Evolutionary conservation across 345 rosid species (phyloP), one percentile per base, ranked within the genome.

Genomic region (Iberis pinnata): DNA sequence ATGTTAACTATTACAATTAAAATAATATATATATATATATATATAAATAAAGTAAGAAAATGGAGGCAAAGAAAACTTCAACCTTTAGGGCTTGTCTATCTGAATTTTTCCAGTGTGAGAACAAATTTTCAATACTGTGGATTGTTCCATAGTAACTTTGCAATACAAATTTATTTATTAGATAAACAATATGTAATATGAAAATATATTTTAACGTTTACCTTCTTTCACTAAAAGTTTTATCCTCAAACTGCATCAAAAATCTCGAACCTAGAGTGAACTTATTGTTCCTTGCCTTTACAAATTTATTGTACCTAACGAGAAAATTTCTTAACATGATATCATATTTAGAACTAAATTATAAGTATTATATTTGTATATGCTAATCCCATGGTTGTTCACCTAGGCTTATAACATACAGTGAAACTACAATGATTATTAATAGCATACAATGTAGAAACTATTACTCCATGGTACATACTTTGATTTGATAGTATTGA

Each of bases 161-260:
- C 22, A 18, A 9, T 41, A 41, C 8, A n/a, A n/a, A n/a, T n/a
- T n/a, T n/a, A n/a, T n/a, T n/a, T n/a, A n/a, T n/a, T n/a, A n/a
- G n/a, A n/a, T n/a, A n/a, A n/a, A n/a, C n/a, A n/a, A n/a, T n/a
- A 39, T 13, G 7, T 0, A 37, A 37, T 3, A n/a, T 3, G 25
- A 22, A 22, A 22, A 22, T 22, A 22, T 22, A 2, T 22, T 16
- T 15, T 12, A 16, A 39, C 5, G 7, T 16, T 41, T 41, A 41
- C 45, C 45, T 26, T 26, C 24, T 9, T 15, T 26, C 13, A 14
- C 12, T 78, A 6, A 42, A 42, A n/a, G 81, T 79, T 26, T 73
- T 75, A 4, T 74, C 84, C 57, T 81, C 86, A 56, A 81, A 84
- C 49, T 67, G 68, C 89, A 81, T 84, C 56, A 58, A 74, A 55